Conservation (phyloP, 345 rosid species). For the Lepidium sativum region DNA sequence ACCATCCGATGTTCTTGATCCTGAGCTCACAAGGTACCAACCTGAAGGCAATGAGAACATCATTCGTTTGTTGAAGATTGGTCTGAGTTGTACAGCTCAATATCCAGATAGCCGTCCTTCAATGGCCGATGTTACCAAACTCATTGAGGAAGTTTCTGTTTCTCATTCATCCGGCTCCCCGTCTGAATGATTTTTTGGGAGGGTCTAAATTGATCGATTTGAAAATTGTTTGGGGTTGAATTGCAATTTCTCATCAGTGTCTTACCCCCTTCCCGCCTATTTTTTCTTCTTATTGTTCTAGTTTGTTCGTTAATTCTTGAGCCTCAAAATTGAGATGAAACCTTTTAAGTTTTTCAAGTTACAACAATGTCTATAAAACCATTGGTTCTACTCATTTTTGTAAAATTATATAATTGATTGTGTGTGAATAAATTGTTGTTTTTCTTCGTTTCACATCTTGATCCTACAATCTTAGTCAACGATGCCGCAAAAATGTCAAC, state of each 20-base stretch:
- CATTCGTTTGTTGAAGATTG: conserved; percentile 69
- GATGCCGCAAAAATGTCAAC: neutral
- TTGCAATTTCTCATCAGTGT: conserved; percentile 11
- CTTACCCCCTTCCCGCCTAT: neutral
- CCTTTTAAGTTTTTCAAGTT: neutral
- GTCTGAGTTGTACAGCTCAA: conserved; percentile 66
- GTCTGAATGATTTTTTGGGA: conserved; percentile 13
- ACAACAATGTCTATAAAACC: conserved; percentile 3
- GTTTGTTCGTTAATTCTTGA: conserved; percentile 25
- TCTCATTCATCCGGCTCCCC: conserved; percentile 27
- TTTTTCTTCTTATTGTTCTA: neutral
- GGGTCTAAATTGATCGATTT: conserved; percentile 11
- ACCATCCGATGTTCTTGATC: conserved; percentile 67
- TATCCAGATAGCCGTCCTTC: conserved; percentile 76
- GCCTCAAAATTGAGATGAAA: conserved; percentile 28
- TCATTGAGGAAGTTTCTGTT: conserved; percentile 58
- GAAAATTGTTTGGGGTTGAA: conserved; percentile 18
- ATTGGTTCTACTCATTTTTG: conserved; percentile 8
- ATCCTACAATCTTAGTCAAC: neutral
- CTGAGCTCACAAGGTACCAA: conserved; percentile 72
- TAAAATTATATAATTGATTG: conserved; percentile 11
- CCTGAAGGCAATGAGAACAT: conserved; percentile 56
- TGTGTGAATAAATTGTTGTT: conserved; percentile 14
- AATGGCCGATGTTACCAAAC: conserved; percentile 55
- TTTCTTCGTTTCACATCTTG: neutral